These are phyloP conservation scores for Fusarium coffeatum DNA, from an alignment of 2,329 filamentous ascomycete genomes.

Conservation along the genomic window DNA sequence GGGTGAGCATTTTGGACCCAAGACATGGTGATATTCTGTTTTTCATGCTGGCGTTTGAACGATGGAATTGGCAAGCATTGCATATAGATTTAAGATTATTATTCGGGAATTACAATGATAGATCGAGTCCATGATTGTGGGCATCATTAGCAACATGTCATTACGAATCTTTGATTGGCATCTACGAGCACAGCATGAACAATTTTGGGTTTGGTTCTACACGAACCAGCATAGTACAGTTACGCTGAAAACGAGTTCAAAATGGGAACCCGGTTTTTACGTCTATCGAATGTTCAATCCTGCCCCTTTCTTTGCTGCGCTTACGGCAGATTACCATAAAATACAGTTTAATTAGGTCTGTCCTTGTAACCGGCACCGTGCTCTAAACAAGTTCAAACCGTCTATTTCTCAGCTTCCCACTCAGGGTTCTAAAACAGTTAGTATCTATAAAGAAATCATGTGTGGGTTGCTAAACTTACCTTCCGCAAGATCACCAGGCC, in stretches of 20 bases:
- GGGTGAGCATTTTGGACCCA: constrained; percentile 74
- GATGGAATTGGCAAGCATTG: constrained; percentile 4
- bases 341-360: constrained; percentile 50
- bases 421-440: constrained; percentile 52
- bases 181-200: neutral
- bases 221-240: constrained; percentile 10
- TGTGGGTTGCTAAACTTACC: constrained; percentile 65
- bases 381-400: constrained; percentile 32
- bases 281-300: constrained; percentile 46
- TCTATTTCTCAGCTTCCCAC: constrained; percentile 55
- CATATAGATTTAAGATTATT: constrained; percentile 38
- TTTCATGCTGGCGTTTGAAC: neutral
- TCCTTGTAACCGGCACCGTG: constrained; percentile 33
- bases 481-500: constrained; percentile 96
- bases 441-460: neutral
- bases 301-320: constrained; percentile 38
- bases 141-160: constrained; percentile 13
- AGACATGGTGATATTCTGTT: constrained; percentile 61
- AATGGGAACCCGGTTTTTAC: constrained; percentile 39
- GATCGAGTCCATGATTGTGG: constrained; percentile 25
- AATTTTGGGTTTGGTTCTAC: neutral
- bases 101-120: constrained; percentile 24
- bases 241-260: constrained; percentile 16
- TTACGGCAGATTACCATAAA: constrained; percentile 49
- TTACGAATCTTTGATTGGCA: constrained; percentile 6